phyloP scores from a whole-genome alignment of 2,329 filamentous ascomycete genomes.

The Arachnopeziza araneosa region DNA sequence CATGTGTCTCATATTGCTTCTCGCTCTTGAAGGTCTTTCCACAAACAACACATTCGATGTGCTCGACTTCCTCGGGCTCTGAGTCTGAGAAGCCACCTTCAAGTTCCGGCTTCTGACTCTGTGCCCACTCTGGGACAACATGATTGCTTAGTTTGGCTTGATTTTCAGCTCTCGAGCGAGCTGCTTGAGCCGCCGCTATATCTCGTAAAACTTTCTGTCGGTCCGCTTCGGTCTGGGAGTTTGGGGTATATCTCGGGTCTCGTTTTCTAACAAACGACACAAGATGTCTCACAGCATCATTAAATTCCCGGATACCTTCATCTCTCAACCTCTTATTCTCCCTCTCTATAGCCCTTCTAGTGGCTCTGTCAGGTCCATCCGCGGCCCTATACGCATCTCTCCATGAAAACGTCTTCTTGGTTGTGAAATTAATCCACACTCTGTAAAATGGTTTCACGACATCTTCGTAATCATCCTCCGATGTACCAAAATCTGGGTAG shows the following conservation, averaged over 20 bases:
- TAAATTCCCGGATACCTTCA: slow-evolving; percentile 80
- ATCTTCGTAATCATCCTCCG: slow-evolving; percentile 69
- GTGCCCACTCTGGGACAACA: slow-evolving; percentile 72
- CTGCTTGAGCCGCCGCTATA: slow-evolving; percentile 77
- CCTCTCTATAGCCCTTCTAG: slow-evolving; percentile 86
- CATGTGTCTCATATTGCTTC: slow-evolving; percentile 84
- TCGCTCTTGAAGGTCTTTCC: slow-evolving; percentile 82
- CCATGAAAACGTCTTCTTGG: slow-evolving; percentile 83
- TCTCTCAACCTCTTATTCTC: slow-evolving; percentile 85
- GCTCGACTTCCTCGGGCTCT: slow-evolving; percentile 49
- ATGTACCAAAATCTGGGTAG: slow-evolving; percentile 79
- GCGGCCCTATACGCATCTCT: slow-evolving; percentile 77
- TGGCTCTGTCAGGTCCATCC: slow-evolving; percentile 79
- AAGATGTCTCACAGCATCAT: slow-evolving; percentile 81
- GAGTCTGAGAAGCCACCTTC: slow-evolving; percentile 49
- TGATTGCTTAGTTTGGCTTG: slow-evolving; percentile 63
- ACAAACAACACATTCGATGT: slow-evolving; percentile 73
- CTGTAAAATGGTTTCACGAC: slow-evolving; percentile 77
- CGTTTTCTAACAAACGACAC: slow-evolving; percentile 86
- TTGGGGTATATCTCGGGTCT: slow-evolving; percentile 77
- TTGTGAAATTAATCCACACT: slow-evolving; percentile 75
- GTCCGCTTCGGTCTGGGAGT: slow-evolving; percentile 72
- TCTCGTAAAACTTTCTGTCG: slow-evolving; percentile 73
- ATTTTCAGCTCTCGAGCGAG: slow-evolving; percentile 74
- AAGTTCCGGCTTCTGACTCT: slow-evolving; percentile 47